Base-by-base conservation (phyloP, 805 yeast species). In the Saccharomyces jurei region DNA sequence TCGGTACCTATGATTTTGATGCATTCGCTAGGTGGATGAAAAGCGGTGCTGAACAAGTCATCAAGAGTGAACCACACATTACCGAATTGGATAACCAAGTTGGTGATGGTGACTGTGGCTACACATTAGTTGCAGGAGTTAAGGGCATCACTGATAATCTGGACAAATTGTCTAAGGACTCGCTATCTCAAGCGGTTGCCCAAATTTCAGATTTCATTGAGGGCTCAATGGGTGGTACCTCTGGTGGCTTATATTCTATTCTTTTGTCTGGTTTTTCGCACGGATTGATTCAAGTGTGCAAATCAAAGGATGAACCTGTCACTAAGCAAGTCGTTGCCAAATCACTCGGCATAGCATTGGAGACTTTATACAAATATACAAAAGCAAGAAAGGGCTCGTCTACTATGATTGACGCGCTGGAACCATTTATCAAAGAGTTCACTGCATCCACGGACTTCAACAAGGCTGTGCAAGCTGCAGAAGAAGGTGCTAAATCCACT, bases 101-200 rank as follows among this genome's bases (percentile, higher is more conserved):
- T 1, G 98, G 98, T 55, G 98, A 91, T 69, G 98, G 98, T 62
- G 98, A 91, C 68, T 91, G 97, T 72, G 98, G 98, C 46, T 94
- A 89, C 63, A 91, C 97, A 0, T 73, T 91, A 57, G 88, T 83
- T 13, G 78, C 81, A 26, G 98, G 97, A 44, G 94, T 90, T 29
- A 77, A 83, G 53, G 90, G 87, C 0, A 79, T 91, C 47, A 69
- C 82, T 48, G 72, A 77, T 10, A 81, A 82, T 22, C 71, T 89
- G 49, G 72, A 75, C 9, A 61, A 69, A 8, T 62, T 79, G 29
- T 72, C 77, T 30, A 68, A 70, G 28, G 58, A 67, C 2, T 73
- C 76, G 6, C 66, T 79, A 22, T 76, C 80, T n/a, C 76, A 82
- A 51, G 81, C 87, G 0, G 68, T 88, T 48, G 76, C 83, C n/a